A percentile compares a stretch with the other conserved stretches of the same genome.
These are phyloP conservation scores for Adenanthera pavonina DNA, from an alignment of 306 rosid species.

Conservation along the genomic window DNA sequence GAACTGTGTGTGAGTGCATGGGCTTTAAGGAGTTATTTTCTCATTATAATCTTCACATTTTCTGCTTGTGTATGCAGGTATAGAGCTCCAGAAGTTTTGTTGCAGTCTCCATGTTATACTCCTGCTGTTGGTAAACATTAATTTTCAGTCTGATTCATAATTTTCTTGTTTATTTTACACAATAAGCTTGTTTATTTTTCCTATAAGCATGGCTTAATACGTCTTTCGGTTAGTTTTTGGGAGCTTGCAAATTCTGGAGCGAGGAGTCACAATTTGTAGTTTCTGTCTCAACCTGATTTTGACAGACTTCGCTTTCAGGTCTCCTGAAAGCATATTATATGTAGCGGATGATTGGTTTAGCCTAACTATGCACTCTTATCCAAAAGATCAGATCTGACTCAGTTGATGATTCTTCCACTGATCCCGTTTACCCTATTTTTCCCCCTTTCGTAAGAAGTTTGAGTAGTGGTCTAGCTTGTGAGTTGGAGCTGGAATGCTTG, in stretches of 20 bases:
- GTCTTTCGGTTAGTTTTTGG: slow-evolving; percentile 20
- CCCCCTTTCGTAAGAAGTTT: neutral
- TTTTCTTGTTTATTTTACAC: neutral
- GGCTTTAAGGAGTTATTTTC: slow-evolving; percentile 4
- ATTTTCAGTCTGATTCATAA: slow-evolving; percentile 20
- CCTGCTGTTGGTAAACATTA: slow-evolving; percentile 81
- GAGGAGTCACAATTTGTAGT: slow-evolving; percentile 28
- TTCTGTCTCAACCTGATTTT: slow-evolving; percentile 29
- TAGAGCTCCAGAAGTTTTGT: slow-evolving; percentile 89
- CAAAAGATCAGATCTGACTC: slow-evolving; percentile 18
- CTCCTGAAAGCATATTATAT: slow-evolving; percentile 16
- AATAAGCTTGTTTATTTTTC: slow-evolving; percentile 22
- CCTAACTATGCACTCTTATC: neutral
- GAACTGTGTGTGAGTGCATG: slow-evolving; percentile 1
- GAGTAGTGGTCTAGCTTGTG: neutral
- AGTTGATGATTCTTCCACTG: neutral
- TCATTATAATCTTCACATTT: slow-evolving; percentile 22
- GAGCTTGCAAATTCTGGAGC: slow-evolving; percentile 24
- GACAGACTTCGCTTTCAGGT: slow-evolving; percentile 12
- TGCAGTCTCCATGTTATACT: slow-evolving; percentile 71
- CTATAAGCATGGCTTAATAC: neutral
- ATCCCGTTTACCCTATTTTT: slow-evolving; percentile 7
- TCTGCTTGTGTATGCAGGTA: slow-evolving; percentile 59
- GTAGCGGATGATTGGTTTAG: neutral
- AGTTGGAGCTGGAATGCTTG: neutral